These are phyloP conservation scores for Odontarrhena argentea DNA, from an alignment of 345 rosid genomes.

Conservation along the genomic window DNA sequence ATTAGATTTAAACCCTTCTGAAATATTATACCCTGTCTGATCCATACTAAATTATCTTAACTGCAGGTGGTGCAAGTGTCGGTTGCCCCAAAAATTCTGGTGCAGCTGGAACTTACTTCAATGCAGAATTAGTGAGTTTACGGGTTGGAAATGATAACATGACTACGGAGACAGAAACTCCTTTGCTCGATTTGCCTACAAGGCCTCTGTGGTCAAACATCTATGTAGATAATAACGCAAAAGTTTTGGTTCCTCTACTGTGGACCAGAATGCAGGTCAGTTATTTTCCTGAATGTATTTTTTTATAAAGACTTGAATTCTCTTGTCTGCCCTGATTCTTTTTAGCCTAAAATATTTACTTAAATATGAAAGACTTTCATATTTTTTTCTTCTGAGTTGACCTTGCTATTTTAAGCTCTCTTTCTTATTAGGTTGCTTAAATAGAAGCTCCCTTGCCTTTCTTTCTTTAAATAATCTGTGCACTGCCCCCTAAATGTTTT, in stretches of 20 bases:
- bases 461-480: conserved; percentile 20
- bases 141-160: conserved; percentile 83
- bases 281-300: conserved; percentile 22
- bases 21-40: background rate
- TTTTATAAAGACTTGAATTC: background rate
- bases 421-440: conserved; percentile 11
- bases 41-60: conserved; percentile 11
- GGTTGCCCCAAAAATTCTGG: conserved; percentile 91
- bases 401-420: background rate
- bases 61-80: conserved; percentile 80
- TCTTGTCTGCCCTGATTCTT: conserved; percentile 18
- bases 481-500: conserved; percentile 2
- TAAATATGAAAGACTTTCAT: conserved; percentile 15
- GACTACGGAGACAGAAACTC: conserved; percentile 92
- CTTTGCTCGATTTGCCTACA: conserved; percentile 89
- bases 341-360: background rate
- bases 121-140: conserved; percentile 80
- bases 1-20: conserved; percentile 5
- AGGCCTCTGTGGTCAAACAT: conserved; percentile 87
- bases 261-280: conserved; percentile 98
- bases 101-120: conserved; percentile 95
- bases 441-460: conserved; percentile 23
- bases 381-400: background rate
- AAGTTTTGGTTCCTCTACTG: conserved; percentile 88
- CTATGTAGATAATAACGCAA: conserved; percentile 86